Evolutionary conservation across 495 filamentous ascomycete species (phyloP), one percentile per base, ranked within the genome.

Genomic region (Neurospora discreta): DNA sequence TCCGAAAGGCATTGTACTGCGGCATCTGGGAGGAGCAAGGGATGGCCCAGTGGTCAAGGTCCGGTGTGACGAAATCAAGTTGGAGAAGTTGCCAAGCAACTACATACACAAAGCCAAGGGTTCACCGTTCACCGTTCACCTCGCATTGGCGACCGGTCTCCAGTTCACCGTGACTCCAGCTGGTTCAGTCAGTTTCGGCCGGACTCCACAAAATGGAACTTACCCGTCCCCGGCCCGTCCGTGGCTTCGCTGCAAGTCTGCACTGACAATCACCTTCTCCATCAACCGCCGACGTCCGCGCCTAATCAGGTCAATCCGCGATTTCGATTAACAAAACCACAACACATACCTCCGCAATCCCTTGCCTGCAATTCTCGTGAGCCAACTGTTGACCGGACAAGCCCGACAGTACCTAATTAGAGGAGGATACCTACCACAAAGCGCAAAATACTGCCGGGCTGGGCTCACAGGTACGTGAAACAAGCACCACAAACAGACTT

Each of bases 401-500:
- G 52, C 52, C 52, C 52, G 52, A 60, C 26, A 60, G 52, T 33
- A 60, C 52, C 26, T 60, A 15, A 60, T 33, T 6, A 60, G 15
- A 60, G 15, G 52, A 60, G 52, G 52, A 60, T 60, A 60, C 15
- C 52, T 60, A 60, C 15, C 52, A 30, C 52, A 60, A 60, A 18
- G 52, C 52, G 26, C 52, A 33, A 13, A 60, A 33, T 15, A 60
- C 71, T 73, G 68, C 70, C 71, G 73, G 74, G 75, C 71, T 71
- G 71, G 78, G 77, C 82, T 81, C 82, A 78, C 78, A 85, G 84
- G 84, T 86, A 86, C 83, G 84, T 86, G 75, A 75, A 74, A 77
- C 73, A 73, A 77, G 76, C 72, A 77, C 75, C 75, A 69, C 44
- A 41, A 75, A 74, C 69, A 69, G 71, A 74, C 40, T 60, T 69